A percentile compares a stretch with the other conserved stretches of the same genome.
phyloP scores from a whole-genome alignment of 352 stramenopile genomes.

The Globisporangium barbulae region DNA sequence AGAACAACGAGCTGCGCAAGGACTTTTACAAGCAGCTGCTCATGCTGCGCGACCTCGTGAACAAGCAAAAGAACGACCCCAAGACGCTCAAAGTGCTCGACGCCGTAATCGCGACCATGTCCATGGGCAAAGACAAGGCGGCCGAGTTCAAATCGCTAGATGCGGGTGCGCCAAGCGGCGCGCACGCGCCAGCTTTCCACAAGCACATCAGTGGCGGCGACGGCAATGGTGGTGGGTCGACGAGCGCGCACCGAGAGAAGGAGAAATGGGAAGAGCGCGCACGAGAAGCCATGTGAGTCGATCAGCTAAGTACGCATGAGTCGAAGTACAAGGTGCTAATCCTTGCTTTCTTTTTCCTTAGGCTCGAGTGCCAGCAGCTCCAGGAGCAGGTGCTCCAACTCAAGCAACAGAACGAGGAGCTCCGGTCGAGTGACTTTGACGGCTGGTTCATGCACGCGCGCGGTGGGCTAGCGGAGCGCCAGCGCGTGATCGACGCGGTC shows the following conservation, averaged over 20 bases:
- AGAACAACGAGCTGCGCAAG: constrained; percentile 66
- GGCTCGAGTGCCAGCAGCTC: constrained; percentile 41
- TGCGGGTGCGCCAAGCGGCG: not conserved
- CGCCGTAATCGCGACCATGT: constrained; percentile 39
- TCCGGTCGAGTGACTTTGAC: constrained; percentile 24
- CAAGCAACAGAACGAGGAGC: constrained; percentile 36
- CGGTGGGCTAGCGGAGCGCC: constrained; percentile 38
- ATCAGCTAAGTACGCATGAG: not conserved
- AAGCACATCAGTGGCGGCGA: not conserved
- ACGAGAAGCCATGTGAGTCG: constrained; percentile 40
- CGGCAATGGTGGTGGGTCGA: not conserved
- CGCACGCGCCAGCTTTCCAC: not conserved
- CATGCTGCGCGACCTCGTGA: constrained; percentile 66
- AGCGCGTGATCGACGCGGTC: constrained; percentile 55
- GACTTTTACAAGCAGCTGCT: constrained; percentile 72
- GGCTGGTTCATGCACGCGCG: constrained; percentile 45
- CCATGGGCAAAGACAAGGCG: constrained; percentile 16
- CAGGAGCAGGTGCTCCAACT: constrained; percentile 43
- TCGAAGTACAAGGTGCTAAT: not conserved
- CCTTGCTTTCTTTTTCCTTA: constrained; percentile 5
- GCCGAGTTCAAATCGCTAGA: constrained; percentile 3
- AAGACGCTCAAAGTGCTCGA: constrained; percentile 48
- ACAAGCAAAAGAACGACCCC: constrained; percentile 47
- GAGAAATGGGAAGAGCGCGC: constrained; percentile 66
- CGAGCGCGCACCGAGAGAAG: constrained; percentile 41